Base-by-base conservation (phyloP, 2,329 filamentous ascomycete genomes). In the Monosporascus sp. region DNA sequence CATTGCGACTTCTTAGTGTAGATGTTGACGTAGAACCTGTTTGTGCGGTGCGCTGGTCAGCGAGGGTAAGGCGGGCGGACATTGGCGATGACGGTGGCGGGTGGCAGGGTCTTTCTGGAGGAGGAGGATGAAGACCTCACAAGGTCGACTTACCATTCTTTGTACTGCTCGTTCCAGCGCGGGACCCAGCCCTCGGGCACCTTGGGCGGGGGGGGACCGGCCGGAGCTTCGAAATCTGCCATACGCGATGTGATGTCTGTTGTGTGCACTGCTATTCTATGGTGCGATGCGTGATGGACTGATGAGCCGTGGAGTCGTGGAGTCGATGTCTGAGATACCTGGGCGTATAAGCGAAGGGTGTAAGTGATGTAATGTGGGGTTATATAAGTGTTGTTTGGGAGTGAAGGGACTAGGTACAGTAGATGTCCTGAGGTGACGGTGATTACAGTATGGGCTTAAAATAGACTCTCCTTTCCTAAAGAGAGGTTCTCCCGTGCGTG, bases 1-100 rank as follows among this genome's bases (percentile, higher is more conserved):
- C 92, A 97, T 79, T 93, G 88, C 5, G 92, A 96, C 67, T 88
- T 80, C 65, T 94, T 94, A 59, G 91, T 96, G 70, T 85, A 82
- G 56, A 88, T 82, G 74, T 97, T 94, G 55, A 96, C 88, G 74
- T 89, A 97, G 81, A 94, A 96, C 86, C 87, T 90, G 57, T 7
- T 20, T 14, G 37, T 48, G n/a, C 7, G 45, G 42, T 37, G 22
- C 14, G 38, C 51, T 54, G 49, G 52, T 52, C 47, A 42, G 41
- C 18, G 27, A 31, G 9, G 27, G 27, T 31, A 31, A 11, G 2
- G 31, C 11, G 31, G 31, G 31, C 11, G 9, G 4, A 11, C 31
- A 0, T 34, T 34, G 31, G 31, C 27, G 31, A 34, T 2, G 31
- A 14, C 31, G 11, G 11, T 14, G 31, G 31, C 11, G 31, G 31